Base-by-base conservation (phyloP, 148 eudicot genomes). In the Gaultheria prostrata region DNA sequence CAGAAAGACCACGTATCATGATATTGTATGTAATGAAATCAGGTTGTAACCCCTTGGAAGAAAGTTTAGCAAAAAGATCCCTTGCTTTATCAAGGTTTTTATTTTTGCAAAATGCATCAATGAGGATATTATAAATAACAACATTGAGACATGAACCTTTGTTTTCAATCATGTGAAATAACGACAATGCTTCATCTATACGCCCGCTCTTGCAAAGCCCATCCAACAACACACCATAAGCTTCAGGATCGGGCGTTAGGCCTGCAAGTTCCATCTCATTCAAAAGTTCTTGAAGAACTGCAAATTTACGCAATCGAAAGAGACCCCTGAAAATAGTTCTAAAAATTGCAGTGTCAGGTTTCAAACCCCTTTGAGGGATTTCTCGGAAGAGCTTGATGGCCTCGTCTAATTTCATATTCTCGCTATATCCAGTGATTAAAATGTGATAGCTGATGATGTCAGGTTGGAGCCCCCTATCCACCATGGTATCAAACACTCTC, bases 371-470 rank as follows among this genome's bases (percentile, higher is more conserved):
- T 26, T 28, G 65, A 50, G 48, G 57, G 49, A 74, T 82, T n/a
- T 50, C 59, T n/a, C 18, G 24, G 33, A 70, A 82, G 24, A 49
- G 32, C 21, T 35, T 13, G 33, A 82, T 7, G 35, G 84, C 84
- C 49, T 73, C 65, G 33, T 73, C 69, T 49, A 82, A n/a, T 17
- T 73, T 82, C 46, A 21, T 49, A 18, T 18, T 12, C 65, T 82
- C 73, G 59, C 78, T 71, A 50, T 82, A 82, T 18, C 84, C 77
- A 32, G 48, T 46, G 35, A 82, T 82, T 46, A 82, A 51, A 20
- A 73, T 74, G 32, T 11, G 33, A 49, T 82, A 71, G 45, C 48
- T 33, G 1, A 35, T 35, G 39, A 74, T 35, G 39, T 35, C 39
- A 35, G 39, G 39, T 35, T 35, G 39, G 39, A 35, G 39, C 5